Evolutionary conservation across 129 eudicot species (phyloP).

Genomic region (Centaurea solstitialis): DNA sequence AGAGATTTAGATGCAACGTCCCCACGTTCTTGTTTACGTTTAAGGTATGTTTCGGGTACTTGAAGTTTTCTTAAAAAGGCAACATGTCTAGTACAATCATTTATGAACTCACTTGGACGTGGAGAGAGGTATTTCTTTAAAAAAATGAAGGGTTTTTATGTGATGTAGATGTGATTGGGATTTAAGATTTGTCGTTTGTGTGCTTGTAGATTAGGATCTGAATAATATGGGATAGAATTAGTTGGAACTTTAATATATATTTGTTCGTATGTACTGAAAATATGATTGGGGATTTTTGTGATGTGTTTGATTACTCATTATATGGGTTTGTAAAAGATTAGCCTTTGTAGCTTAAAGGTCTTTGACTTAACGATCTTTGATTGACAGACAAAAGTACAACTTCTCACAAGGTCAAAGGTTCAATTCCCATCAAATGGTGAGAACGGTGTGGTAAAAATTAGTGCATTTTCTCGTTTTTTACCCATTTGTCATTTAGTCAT

Average conservation of each 20-base stretch:
- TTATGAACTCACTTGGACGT: slow-evolving; percentile 41
- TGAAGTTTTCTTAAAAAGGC: slow-evolving; percentile 15
- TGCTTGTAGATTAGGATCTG: slow-evolving; percentile 28
- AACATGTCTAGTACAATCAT: not conserved
- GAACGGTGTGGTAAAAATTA: not conserved
- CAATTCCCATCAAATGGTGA: no score
- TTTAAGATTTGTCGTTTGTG: slow-evolving; percentile 28
- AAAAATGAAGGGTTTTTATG: slow-evolving; percentile 15
- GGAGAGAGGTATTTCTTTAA: slow-evolving; percentile 23
- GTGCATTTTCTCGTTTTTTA: no score
- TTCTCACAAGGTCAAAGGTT: not conserved
- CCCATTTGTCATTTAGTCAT: no score
- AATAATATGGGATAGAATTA: slow-evolving; percentile 51
- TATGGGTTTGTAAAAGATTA: slow-evolving; percentile 29
- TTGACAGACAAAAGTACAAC: not conserved
- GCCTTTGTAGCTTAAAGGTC: slow-evolving; percentile 26
- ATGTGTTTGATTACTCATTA: not conserved
- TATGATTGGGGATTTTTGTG: slow-evolving; percentile 13
- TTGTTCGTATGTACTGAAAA: slow-evolving; percentile 25
- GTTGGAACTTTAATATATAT: slow-evolving; percentile 45
- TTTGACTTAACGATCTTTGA: not conserved
- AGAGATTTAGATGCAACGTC: not conserved
- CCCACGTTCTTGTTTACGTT: not conserved
- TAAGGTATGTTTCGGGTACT: slow-evolving; percentile 15
- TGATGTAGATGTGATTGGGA: slow-evolving; percentile 7